Conservation (phyloP, 75 land plant species). For the Adiantum capillusveneris region DNA sequence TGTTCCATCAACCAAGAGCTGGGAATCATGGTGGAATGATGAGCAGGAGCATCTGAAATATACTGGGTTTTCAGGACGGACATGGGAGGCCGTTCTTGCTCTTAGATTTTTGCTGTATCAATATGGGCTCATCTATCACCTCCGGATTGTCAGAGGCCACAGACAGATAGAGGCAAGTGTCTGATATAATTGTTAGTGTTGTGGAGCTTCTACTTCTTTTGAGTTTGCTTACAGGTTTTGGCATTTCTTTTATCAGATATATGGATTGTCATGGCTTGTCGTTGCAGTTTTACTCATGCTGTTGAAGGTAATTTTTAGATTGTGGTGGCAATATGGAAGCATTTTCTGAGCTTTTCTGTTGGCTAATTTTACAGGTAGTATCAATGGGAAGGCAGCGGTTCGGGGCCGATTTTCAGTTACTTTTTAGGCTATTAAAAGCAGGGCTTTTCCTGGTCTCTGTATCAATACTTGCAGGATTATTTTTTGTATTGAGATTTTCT, state of each 20-base stretch:
- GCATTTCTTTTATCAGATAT: slow-evolving; percentile 37
- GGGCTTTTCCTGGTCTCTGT: slow-evolving; percentile 62
- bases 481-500: slow-evolving; percentile 46
- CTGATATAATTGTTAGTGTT: slow-evolving; percentile 3
- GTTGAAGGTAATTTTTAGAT: slow-evolving; percentile 50
- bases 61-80: slow-evolving; percentile 53
- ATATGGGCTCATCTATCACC: slow-evolving; percentile 88
- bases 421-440: slow-evolving; percentile 71
- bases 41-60: slow-evolving; percentile 81
- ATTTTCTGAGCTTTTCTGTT: background rate
- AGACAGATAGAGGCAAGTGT: slow-evolving; percentile 44
- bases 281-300: slow-evolving; percentile 68
- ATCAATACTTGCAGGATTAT: slow-evolving; percentile 47
- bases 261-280: slow-evolving; percentile 92
- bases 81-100: slow-evolving; percentile 57
- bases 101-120: slow-evolving; percentile 84
- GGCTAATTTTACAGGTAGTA: slow-evolving; percentile 36
- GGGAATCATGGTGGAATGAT: slow-evolving; percentile 99
- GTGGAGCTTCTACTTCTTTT: slow-evolving; percentile 11
- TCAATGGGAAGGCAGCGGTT: slow-evolving; percentile 69
- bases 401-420: slow-evolving; percentile 80
- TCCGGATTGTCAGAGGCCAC: slow-evolving; percentile 36
- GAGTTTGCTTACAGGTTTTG: slow-evolving; percentile 1
- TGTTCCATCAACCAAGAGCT: slow-evolving; percentile 76
- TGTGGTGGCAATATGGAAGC: too few species aligned